Evolutionary conservation across 306 rosid genomes (phyloP).

Genomic region (Dalbergia cultrata): DNA sequence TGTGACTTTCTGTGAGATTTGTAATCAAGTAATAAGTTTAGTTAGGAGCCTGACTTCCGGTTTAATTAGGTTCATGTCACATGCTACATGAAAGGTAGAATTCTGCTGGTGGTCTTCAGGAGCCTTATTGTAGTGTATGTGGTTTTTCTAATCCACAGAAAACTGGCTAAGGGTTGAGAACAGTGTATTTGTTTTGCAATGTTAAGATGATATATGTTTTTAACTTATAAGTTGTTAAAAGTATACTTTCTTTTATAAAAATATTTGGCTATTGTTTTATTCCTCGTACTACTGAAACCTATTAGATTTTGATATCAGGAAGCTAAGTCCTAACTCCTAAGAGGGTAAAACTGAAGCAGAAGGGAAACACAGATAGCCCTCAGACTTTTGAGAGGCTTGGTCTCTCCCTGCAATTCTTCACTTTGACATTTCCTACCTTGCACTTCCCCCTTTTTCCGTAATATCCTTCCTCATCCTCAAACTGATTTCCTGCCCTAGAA

Average conservation of each 20-base stretch:
- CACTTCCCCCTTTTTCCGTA: background rate
- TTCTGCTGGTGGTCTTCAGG: background rate
- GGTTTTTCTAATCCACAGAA: no score
- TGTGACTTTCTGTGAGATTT: background rate
- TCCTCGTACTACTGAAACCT: background rate
- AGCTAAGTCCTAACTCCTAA: background rate
- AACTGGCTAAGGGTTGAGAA: no score
- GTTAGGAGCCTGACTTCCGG: no score
- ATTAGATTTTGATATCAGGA: background rate
- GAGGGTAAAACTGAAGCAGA: background rate
- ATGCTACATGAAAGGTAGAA: background rate
- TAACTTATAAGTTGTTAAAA: background rate
- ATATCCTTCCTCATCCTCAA: no score
- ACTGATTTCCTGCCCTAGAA: no score
- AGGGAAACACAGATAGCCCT: background rate
- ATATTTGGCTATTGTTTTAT: background rate
- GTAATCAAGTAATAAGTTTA: background rate
- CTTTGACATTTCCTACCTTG: background rate
- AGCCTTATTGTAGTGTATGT: no score
- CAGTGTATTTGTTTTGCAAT: background rate
- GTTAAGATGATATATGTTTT: background rate
- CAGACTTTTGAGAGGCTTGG: background rate
- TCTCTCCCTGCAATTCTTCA: background rate
- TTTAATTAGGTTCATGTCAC: background rate
- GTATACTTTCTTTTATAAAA: background rate